These are phyloP conservation scores for Saposhnikovia divaricata DNA, from an alignment of 129 eudicot species.

Conservation along the genomic window DNA sequence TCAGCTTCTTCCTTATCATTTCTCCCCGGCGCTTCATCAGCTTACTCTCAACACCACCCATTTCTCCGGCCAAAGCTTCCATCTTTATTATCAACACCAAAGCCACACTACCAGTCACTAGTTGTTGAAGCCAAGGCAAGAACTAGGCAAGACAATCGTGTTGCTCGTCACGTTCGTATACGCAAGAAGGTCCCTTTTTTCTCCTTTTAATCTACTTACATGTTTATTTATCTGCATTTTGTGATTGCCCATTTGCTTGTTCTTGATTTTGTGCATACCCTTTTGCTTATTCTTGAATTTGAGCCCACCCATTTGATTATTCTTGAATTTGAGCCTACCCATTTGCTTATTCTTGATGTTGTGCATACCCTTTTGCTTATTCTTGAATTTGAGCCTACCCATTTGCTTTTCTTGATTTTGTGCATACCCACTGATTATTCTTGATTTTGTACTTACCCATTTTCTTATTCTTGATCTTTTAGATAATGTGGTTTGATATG, in stretches of 20 bases:
- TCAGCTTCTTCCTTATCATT: conserved; percentile 38
- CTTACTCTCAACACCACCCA: conserved; percentile 25
- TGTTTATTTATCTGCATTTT: background rate
- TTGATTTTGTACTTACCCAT: background rate
- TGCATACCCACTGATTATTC: background rate
- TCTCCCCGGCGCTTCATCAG: conserved; percentile 35
- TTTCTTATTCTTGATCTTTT: no score
- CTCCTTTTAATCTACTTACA: background rate
- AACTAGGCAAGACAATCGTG: conserved; percentile 62
- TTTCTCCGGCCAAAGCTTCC: conserved; percentile 19
- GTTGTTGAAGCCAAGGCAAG: conserved; percentile 37
- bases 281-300: background rate
- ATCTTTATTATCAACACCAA: background rate
- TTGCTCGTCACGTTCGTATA: conserved; percentile 80
- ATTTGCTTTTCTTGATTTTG: background rate
- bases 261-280: background rate
- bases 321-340: background rate
- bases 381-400: background rate
- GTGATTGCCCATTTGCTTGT: background rate
- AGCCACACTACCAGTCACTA: conserved; percentile 28
- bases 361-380: no score
- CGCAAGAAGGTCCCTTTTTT: conserved; percentile 63
- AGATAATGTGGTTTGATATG: background rate
- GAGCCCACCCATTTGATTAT: background rate
- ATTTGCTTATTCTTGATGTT: background rate